Conservation (phyloP, 495 filamentous ascomycete genomes). For the Xylaria telfairii region DNA sequence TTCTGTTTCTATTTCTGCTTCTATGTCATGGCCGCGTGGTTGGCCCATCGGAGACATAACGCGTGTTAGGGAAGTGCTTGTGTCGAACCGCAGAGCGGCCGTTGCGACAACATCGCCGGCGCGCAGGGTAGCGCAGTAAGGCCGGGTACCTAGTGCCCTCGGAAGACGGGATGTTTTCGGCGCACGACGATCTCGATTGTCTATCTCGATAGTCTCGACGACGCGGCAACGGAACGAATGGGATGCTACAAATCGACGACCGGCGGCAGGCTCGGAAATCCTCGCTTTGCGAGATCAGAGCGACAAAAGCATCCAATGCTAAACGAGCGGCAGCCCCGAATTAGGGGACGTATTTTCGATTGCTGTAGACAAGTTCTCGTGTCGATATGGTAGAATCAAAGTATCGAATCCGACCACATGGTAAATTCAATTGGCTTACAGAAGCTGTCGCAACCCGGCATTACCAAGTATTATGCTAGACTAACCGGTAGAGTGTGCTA, state of each 20-base stretch:
- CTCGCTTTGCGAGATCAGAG: background rate
- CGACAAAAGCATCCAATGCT: background rate
- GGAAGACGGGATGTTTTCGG: background rate
- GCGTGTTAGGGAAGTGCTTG: slow-evolving; percentile 5
- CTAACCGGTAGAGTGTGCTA: background rate
- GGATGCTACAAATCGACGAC: background rate
- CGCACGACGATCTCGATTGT: background rate
- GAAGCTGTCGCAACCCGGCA: background rate
- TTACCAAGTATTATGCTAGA: background rate
- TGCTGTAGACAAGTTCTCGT: background rate
- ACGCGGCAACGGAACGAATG: background rate
- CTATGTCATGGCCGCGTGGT: slow-evolving; percentile 34
- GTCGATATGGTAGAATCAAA: background rate
- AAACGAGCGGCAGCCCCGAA: slow-evolving; percentile 21
- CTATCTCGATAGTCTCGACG: background rate
- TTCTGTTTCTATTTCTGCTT: slow-evolving; percentile 15
- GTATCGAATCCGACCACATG: background rate
- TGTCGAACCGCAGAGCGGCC: slow-evolving; percentile 17
- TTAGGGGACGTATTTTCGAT: background rate
- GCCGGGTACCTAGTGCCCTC: background rate
- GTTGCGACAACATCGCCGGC: slow-evolving; percentile 22
- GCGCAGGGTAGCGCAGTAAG: background rate
- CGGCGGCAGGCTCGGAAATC: background rate
- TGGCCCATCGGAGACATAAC: slow-evolving; percentile 27
- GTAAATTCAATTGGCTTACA: slow-evolving; percentile 13